Conservation (phyloP, 129 eudicot genomes). For the Centaurea solstitialis region DNA sequence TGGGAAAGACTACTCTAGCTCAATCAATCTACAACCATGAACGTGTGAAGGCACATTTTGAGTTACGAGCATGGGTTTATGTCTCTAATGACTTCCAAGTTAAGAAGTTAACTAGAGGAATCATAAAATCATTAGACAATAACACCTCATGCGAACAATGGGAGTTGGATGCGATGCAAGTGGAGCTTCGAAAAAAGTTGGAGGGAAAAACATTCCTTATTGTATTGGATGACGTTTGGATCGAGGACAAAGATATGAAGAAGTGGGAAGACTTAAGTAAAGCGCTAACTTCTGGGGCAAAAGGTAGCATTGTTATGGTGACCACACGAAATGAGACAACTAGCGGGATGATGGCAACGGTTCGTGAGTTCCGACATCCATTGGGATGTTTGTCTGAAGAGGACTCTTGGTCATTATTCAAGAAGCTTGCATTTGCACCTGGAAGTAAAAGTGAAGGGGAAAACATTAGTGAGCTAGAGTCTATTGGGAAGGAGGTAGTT, state of each 20-base stretch:
- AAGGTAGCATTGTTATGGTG: conserved; percentile 24
- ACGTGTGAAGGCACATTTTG: neutral
- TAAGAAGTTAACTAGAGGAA: neutral
- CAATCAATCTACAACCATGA: conserved; percentile 13
- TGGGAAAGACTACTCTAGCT: conserved; percentile 23
- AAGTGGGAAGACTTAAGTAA: conserved; percentile 28
- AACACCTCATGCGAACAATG: neutral
- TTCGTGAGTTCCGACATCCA: too few relatives aligned
- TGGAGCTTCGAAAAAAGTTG: too few relatives aligned
- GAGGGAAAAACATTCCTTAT: too few relatives aligned
- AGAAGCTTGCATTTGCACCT: conserved; percentile 29
- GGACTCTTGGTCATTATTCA: neutral
- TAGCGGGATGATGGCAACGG: conserved; percentile 15
- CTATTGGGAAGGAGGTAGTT: conserved; percentile 33
- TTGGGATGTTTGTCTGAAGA: too few relatives aligned
- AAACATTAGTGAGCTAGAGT: conserved; percentile 18
- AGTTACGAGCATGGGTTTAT: conserved; percentile 1
- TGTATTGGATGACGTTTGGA: too few relatives aligned
- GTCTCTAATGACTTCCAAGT: conserved; percentile 1
- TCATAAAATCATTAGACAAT: neutral
- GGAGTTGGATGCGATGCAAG: neutral
- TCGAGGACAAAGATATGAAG: too few relatives aligned
- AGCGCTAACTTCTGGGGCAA: conserved; percentile 24
- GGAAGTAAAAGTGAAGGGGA: conserved; percentile 9
- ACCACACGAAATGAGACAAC: conserved; percentile 24